A percentile compares a stretch with the other conserved stretches of the same genome.
These are phyloP conservation scores for Cercospora sp. DNA, from an alignment of 2,329 filamentous ascomycete species.

Conservation along the genomic window DNA sequence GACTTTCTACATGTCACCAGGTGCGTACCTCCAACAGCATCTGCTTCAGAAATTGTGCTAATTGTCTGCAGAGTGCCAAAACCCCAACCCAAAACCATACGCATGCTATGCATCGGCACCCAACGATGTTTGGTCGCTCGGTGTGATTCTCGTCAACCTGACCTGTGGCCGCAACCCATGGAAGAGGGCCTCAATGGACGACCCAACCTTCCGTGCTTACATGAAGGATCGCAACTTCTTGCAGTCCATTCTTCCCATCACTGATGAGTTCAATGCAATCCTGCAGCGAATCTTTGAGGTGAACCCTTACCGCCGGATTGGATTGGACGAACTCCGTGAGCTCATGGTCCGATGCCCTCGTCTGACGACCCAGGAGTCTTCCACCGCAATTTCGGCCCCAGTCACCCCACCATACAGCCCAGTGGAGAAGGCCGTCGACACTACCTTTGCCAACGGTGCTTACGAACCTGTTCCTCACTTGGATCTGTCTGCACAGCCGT, in stretches of 20 bases:
- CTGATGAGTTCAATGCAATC: conserved; percentile 85
- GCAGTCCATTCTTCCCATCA: conserved; percentile 87
- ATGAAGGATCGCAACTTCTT: conserved; percentile 82
- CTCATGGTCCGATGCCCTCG: conserved; percentile 73
- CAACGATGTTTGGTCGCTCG: conserved; percentile 98
- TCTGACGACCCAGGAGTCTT: conserved; percentile 65
- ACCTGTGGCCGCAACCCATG: conserved; percentile 98
- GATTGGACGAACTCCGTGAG: conserved; percentile 73
- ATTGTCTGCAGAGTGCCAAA: conserved; percentile 75
- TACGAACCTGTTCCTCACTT: conserved; percentile 33
- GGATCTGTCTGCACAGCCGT: conserved; percentile 36
- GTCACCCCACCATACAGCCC: conserved; percentile 48
- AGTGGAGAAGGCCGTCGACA: conserved; percentile 39
- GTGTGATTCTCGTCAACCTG: conserved; percentile 95
- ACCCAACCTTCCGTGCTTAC: conserved; percentile 92
- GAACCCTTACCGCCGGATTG: conserved; percentile 79
- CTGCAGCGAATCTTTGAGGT: conserved; percentile 83
- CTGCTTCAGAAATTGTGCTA: conserved; percentile 16
- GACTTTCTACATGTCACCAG: conserved; percentile 99
- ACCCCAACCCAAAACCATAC: conserved; percentile 66
- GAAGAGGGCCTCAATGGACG: conserved; percentile 92
- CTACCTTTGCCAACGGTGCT: conserved; percentile 18
- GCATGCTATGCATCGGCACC: conserved; percentile 86
- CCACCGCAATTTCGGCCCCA: conserved; percentile 47
- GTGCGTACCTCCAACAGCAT: conserved; percentile 53